Percentiles rank a stretch among this genome's conserved stretches.
phyloP scores from a whole-genome alignment of 73 alveolate genomes.

The Paraurostyla sp. region DNA sequence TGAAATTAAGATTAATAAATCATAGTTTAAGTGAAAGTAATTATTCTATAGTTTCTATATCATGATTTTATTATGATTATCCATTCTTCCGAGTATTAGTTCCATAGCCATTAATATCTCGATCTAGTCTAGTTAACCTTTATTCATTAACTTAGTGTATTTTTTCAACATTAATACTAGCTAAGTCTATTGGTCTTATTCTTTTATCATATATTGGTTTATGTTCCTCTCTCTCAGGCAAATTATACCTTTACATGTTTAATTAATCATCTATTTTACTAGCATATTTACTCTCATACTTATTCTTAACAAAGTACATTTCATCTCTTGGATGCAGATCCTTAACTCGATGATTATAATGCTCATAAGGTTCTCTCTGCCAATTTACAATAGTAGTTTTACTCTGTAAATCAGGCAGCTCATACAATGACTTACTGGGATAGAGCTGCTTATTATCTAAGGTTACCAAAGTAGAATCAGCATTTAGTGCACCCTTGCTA shows the following conservation, averaged over 20 bases:
- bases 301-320: conserved; percentile 1
- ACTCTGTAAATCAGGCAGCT: neutral
- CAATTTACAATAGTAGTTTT: conserved; percentile 30
- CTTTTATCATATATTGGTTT: conserved; percentile 9
- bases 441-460: neutral
- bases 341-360: conserved; percentile 21
- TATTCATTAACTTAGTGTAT: conserved; percentile 8
- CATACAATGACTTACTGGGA: conserved; percentile 16
- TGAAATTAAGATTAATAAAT: no score
- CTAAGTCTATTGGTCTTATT: conserved; percentile 27
- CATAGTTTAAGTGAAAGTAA: no score
- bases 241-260: neutral
- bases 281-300: conserved; percentile 29
- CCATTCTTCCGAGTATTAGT: no score
- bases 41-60: no score
- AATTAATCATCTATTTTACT: conserved; percentile 16
- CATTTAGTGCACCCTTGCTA: conserved; percentile 24
- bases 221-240: conserved; percentile 41
- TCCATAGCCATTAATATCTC: neutral
- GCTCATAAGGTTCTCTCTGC: conserved; percentile 39
- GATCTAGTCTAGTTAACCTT: conserved; percentile 11
- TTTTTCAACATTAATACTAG: conserved; percentile 37
- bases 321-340: conserved; percentile 26
- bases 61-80: no score
- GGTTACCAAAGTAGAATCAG: conserved; percentile 28